Conservation (phyloP, 805 yeast species). For the Kurtzmaniella fragi region DNA sequence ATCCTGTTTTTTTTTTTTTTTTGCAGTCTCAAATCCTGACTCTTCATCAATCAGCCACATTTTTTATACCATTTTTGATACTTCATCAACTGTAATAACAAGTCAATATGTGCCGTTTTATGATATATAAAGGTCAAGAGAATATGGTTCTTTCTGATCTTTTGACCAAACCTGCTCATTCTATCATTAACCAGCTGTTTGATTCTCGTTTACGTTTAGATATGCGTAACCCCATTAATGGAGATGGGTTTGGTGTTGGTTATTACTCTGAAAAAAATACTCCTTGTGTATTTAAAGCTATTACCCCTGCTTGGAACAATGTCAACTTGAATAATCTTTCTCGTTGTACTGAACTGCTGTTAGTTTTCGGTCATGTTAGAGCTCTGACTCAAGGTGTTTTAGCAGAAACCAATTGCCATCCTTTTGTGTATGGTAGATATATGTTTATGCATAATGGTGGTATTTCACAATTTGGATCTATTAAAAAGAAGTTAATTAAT, state of each 20-base stretch:
- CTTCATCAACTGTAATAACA: too few species aligned
- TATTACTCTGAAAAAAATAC: conserved; percentile 62
- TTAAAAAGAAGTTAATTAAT: conserved; percentile 68
- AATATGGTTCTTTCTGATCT: conserved; percentile 82
- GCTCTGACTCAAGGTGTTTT: conserved; percentile 95
- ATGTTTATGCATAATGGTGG: conserved; percentile 99
- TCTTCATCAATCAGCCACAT: too few species aligned
- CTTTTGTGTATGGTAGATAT: conserved; percentile 78
- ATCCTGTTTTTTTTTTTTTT: too few species aligned
- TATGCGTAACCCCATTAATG: conserved; percentile 88
- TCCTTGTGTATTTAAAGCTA: conserved; percentile 92
- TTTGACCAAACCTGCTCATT: conserved; percentile 92
- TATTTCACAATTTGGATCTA: conserved; percentile 62
- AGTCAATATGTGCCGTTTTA: conserved; percentile 75
- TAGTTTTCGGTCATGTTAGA: conserved; percentile 92
- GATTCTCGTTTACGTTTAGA: conserved; percentile 87
- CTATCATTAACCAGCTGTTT: conserved; percentile 93
- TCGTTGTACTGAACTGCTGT: conserved; percentile 75
- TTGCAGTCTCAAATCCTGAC: too few species aligned
- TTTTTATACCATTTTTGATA: too few species aligned
- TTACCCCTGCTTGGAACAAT: conserved; percentile 98
- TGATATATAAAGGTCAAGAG: conserved; percentile 88
- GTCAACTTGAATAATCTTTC: conserved; percentile 81
- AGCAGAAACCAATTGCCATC: conserved; percentile 95
- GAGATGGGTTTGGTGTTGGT: conserved; percentile 98